phyloP scores from a whole-genome alignment of 164 flowering plant species.

The Cinnamomum micranthum region DNA sequence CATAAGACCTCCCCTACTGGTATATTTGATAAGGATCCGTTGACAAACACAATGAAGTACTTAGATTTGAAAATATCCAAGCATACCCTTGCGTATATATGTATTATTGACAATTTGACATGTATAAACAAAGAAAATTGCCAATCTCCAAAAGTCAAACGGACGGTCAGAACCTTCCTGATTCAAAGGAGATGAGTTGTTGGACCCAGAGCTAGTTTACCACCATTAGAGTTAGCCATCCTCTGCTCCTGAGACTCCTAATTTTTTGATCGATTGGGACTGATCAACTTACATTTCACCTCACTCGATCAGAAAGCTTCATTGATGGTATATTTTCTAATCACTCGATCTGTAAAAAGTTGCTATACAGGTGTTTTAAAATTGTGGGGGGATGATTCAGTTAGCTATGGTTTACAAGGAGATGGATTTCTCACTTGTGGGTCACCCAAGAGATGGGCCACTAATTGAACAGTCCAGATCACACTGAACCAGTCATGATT shows the following conservation, averaged over 20 bases:
- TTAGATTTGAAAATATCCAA: background rate
- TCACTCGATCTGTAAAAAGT: too few species aligned
- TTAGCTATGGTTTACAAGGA: too few species aligned
- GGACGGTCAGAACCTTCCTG: background rate
- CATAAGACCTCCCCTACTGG: constrained; percentile 1
- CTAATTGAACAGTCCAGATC: too few species aligned
- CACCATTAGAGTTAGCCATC: too few species aligned
- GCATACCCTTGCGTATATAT: background rate
- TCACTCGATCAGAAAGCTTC: background rate
- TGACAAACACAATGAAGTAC: background rate
- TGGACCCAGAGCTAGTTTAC: background rate
- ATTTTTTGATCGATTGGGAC: background rate
- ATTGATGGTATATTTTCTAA: too few species aligned
- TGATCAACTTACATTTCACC: background rate
- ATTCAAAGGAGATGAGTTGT: background rate
- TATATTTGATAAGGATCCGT: background rate
- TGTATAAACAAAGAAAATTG: background rate
- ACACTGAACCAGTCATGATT: too few species aligned
- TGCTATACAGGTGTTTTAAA: too few species aligned
- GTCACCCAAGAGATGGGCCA: too few species aligned
- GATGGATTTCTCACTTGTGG: too few species aligned
- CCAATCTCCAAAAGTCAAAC: constrained; percentile 7
- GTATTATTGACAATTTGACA: background rate
- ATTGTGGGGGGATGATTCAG: too few species aligned
- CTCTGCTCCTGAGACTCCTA: background rate